These are phyloP conservation scores for Gamsiella multidivaricata DNA, from an alignment of 192 early-diverging fungal species.

Conservation along the genomic window DNA sequence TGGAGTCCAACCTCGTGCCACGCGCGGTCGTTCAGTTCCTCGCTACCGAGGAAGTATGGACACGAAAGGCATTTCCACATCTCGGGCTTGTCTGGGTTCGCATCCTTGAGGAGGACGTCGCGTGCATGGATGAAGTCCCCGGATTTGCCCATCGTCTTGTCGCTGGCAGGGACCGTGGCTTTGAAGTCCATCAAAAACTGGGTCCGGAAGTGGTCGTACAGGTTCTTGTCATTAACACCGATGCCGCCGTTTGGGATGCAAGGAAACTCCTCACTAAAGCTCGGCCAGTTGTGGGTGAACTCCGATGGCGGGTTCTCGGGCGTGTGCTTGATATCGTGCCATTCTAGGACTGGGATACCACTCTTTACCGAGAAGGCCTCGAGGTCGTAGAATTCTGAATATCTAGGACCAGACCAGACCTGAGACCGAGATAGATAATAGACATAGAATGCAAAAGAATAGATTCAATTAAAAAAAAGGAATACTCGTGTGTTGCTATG, in stretches of 20 bases:
- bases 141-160: conserved; percentile 14
- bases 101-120: conserved; percentile 37
- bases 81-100: background rate
- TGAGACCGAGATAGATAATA: background rate
- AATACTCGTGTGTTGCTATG: no score
- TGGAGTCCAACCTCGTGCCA: conserved; percentile 42
- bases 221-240: conserved; percentile 31
- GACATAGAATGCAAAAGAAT: background rate
- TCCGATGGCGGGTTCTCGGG: conserved; percentile 10
- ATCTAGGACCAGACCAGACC: conserved; percentile 32
- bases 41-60: conserved; percentile 34
- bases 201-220: conserved; percentile 44
- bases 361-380: conserved; percentile 19
- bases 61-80: conserved; percentile 47
- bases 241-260: conserved; percentile 43
- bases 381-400: conserved; percentile 50
- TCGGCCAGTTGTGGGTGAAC: conserved; percentile 19
- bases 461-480: no score
- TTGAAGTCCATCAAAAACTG: conserved; percentile 51
- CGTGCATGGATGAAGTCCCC: conserved; percentile 12
- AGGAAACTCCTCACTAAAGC: conserved; percentile 32
- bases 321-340: conserved; percentile 53
- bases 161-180: background rate
- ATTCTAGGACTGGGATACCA: conserved; percentile 36
- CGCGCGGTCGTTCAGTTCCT: conserved; percentile 10